A percentile compares a stretch with the other conserved stretches of the same genome.
Conservation (phyloP, 495 filamentous ascomycete genomes). For the Neurospora cerealis region DNA sequence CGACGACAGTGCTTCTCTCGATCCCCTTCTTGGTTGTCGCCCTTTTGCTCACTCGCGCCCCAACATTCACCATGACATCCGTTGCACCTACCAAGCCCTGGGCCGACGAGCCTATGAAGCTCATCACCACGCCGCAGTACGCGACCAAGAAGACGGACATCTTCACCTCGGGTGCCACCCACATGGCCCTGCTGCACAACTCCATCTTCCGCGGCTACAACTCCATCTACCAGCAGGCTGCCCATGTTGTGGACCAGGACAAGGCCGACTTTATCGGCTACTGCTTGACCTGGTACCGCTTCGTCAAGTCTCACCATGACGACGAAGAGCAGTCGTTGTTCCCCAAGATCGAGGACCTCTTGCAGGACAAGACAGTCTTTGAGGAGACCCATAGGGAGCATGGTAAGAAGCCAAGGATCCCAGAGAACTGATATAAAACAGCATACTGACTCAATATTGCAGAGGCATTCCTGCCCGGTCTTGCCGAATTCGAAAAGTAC, state of each 20-base stretch:
- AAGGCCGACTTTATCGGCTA: constrained; percentile 43
- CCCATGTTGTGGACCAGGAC: constrained; percentile 29
- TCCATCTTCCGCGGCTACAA: constrained; percentile 50
- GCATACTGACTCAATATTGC: neutral
- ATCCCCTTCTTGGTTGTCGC: constrained; percentile 24
- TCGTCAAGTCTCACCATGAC: constrained; percentile 45
- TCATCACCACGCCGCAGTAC: constrained; percentile 37
- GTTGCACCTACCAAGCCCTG: constrained; percentile 28
- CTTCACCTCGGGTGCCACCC: constrained; percentile 43
- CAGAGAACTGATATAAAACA: neutral
- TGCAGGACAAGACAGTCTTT: constrained; percentile 36
- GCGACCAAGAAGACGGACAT: constrained; percentile 40
- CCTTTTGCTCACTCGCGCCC: constrained; percentile 30
- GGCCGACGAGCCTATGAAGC: constrained; percentile 39
- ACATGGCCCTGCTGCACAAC: constrained; percentile 53
- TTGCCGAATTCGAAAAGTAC: constrained; percentile 39
- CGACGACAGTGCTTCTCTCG: constrained; percentile 12
- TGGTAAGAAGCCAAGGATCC: constrained; percentile 16
- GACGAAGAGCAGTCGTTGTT: constrained; percentile 44
- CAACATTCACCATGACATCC: constrained; percentile 30
- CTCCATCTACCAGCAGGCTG: constrained; percentile 46
- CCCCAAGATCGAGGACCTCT: constrained; percentile 39
- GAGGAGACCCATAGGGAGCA: constrained; percentile 41
- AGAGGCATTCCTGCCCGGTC: constrained; percentile 41
- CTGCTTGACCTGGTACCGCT: constrained; percentile 38